phyloP scores from a whole-genome alignment of 441 rosid species.

The Adansonia rubrostipa region DNA sequence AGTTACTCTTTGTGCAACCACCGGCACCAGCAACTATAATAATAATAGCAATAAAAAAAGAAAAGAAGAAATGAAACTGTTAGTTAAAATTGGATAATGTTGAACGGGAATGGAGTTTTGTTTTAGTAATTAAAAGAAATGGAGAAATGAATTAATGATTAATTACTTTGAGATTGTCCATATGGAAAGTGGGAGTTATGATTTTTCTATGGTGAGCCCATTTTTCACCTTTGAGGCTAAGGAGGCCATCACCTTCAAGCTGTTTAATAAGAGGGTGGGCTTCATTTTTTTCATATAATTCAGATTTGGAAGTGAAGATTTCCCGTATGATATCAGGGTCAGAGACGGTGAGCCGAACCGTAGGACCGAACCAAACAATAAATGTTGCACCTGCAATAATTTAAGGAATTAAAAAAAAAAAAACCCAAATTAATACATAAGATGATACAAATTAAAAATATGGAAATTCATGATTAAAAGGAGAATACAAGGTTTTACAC shows the following conservation, averaged over 20 bases:
- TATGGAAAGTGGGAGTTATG: constrained; percentile 78
- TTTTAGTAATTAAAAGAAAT: background rate
- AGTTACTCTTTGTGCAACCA: constrained; percentile 67
- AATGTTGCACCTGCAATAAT: constrained; percentile 69
- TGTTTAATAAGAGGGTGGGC: constrained; percentile 89
- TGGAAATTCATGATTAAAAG: too few relatives aligned
- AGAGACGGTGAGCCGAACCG: constrained; percentile 79
- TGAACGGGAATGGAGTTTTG: background rate
- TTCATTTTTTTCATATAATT: constrained; percentile 78
- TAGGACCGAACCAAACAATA: constrained; percentile 96
- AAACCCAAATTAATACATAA: too few relatives aligned
- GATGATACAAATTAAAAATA: too few relatives aligned
- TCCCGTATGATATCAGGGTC: constrained; percentile 91
- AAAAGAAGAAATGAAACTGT: background rate
- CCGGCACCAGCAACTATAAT: constrained; percentile 71
- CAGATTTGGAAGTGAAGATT: constrained; percentile 75
- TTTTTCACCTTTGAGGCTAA: constrained; percentile 87
- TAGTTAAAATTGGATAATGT: background rate
- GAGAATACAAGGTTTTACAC: constrained; percentile 26
- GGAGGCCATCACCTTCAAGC: constrained; percentile 95
- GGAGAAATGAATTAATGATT: background rate
- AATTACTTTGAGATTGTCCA: constrained; percentile 90
- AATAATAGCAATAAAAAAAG: too few relatives aligned
- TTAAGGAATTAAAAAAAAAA: too few relatives aligned
- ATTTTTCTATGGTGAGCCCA: constrained; percentile 94